These are phyloP conservation scores for Fusarium verrucosum DNA, from an alignment of 2,329 filamentous ascomycete species.

Conservation along the genomic window DNA sequence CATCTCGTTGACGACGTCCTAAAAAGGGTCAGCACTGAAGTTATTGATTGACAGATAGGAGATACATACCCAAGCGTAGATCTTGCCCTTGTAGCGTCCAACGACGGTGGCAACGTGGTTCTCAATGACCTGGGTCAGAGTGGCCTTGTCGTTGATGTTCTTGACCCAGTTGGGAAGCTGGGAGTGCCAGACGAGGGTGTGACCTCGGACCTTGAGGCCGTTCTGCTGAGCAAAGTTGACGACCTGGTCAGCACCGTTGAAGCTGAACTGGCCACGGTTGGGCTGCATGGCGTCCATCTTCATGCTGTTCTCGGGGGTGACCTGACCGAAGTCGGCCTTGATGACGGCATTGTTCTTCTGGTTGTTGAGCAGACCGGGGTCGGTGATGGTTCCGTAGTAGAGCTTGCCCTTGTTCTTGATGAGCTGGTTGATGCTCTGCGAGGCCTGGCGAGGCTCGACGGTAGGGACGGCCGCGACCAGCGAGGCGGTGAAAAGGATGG, in stretches of 20 bases:
- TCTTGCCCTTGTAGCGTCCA: constrained; percentile 69
- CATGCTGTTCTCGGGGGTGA: constrained; percentile 76
- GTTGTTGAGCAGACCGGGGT: constrained; percentile 61
- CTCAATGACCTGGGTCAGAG: constrained; percentile 64
- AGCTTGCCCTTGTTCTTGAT: constrained; percentile 68
- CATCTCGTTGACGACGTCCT: constrained; percentile 72
- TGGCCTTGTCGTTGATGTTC: constrained; percentile 60
- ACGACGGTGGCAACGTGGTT: constrained; percentile 68
- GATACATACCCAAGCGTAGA: constrained; percentile 45
- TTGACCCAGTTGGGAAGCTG: constrained; percentile 70
- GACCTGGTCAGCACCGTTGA: constrained; percentile 65
- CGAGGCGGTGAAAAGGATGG: constrained; percentile 22
- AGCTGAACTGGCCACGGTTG: constrained; percentile 62
- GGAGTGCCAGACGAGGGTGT: constrained; percentile 73
- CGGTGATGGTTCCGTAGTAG: constrained; percentile 69
- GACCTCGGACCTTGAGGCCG: constrained; percentile 65
- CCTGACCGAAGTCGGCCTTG: constrained; percentile 70
- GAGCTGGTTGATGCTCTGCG: constrained; percentile 13
- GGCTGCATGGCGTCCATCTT: constrained; percentile 66
- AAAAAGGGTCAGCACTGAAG: constrained; percentile 21
- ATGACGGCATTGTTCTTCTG: constrained; percentile 55
- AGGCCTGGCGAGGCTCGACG: constrained; percentile 15
- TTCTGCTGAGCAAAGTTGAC: constrained; percentile 67
- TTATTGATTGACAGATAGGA: rapidly evolving
- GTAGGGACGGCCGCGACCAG: constrained; percentile 26